phyloP scores from a whole-genome alignment of 139 green algal species.

The Nannochloris sp. region DNA sequence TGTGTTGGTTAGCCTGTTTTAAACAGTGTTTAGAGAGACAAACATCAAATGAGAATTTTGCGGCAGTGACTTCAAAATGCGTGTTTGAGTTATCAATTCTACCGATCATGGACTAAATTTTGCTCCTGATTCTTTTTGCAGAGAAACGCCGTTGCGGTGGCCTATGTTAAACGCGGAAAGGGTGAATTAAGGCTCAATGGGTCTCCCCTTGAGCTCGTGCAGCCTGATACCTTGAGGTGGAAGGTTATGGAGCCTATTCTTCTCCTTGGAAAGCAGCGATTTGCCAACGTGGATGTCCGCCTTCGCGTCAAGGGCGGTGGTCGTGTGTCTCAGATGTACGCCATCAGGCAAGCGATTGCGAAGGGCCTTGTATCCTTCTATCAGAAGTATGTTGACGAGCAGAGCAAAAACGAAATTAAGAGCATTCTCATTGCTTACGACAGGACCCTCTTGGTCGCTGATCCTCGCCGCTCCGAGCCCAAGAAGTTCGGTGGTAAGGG shows the following conservation, averaged over 20 bases:
- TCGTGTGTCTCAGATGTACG: slow-evolving; percentile 92
- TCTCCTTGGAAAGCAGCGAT: slow-evolving; percentile 86
- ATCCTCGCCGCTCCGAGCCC: slow-evolving; percentile 94
- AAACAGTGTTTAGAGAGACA: too few species aligned
- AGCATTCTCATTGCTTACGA: slow-evolving; percentile 92
- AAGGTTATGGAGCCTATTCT: slow-evolving; percentile 97
- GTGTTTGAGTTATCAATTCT: too few species aligned
- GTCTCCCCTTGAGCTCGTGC: slow-evolving; percentile 86
- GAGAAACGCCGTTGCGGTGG: slow-evolving; percentile 96
- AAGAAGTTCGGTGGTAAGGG: slow-evolving; percentile 99
- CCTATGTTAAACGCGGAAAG: slow-evolving; percentile 85
- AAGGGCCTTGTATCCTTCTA: slow-evolving; percentile 98
- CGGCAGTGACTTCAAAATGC: too few species aligned
- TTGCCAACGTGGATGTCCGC: slow-evolving; percentile 93
- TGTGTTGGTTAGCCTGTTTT: slow-evolving; percentile 9
- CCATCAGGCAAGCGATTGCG: slow-evolving; percentile 94
- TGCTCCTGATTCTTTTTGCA: slow-evolving; percentile 53
- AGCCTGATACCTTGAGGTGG: slow-evolving; percentile 88
- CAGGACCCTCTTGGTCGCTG: slow-evolving; percentile 94
- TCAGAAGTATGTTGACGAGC: slow-evolving; percentile 99
- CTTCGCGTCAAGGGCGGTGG: slow-evolving; percentile 94
- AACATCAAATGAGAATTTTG: too few species aligned
- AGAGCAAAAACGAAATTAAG: slow-evolving; percentile 98
- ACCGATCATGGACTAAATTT: too few species aligned
- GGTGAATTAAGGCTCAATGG: slow-evolving; percentile 95